Evolutionary conservation across 495 filamentous ascomycete species (phyloP).

Genomic region (Hypoxylon rickii): DNA sequence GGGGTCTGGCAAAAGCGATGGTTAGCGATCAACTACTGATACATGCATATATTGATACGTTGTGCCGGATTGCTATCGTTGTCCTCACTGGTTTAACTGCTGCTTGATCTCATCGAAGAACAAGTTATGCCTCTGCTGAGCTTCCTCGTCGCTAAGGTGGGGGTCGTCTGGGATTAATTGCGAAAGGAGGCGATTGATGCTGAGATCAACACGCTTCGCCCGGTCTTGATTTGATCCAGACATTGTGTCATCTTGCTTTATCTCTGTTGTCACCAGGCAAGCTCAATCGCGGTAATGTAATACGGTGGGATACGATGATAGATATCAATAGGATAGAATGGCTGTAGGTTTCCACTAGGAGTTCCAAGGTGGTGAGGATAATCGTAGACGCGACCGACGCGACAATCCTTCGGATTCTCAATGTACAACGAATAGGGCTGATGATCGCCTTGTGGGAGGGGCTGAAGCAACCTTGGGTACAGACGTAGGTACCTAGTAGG

Average conservation of each 20-base stretch:
- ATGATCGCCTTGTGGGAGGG: too few relatives aligned
- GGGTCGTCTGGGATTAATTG: conserved; percentile 56
- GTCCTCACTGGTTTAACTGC: conserved; percentile 52
- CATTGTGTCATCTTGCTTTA: conserved; percentile 38
- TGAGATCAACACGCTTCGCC: conserved; percentile 43
- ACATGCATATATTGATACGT: neutral
- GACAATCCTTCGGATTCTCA: too few relatives aligned
- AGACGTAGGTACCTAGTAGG: too few relatives aligned
- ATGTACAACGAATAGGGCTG: too few relatives aligned
- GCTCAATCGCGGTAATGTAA: too few relatives aligned
- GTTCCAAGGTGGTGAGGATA: too few relatives aligned
- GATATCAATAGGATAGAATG: neutral
- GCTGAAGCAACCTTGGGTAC: too few relatives aligned
- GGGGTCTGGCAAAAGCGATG: conserved; percentile 23
- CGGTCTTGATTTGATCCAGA: conserved; percentile 39
- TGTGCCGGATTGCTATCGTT: too few relatives aligned
- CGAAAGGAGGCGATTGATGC: conserved; percentile 61
- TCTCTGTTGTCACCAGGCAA: too few relatives aligned
- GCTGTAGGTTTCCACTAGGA: too few relatives aligned
- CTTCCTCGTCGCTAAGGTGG: conserved; percentile 52
- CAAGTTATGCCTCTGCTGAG: conserved; percentile 55
- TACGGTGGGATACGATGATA: too few relatives aligned
- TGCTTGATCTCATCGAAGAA: conserved; percentile 55
- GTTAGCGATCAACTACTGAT: conserved; percentile 20
- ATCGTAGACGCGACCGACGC: too few relatives aligned